phyloP scores from a whole-genome alignment of 2,329 filamentous ascomycete genomes.

The Trichoderma citrinoviride region DNA sequence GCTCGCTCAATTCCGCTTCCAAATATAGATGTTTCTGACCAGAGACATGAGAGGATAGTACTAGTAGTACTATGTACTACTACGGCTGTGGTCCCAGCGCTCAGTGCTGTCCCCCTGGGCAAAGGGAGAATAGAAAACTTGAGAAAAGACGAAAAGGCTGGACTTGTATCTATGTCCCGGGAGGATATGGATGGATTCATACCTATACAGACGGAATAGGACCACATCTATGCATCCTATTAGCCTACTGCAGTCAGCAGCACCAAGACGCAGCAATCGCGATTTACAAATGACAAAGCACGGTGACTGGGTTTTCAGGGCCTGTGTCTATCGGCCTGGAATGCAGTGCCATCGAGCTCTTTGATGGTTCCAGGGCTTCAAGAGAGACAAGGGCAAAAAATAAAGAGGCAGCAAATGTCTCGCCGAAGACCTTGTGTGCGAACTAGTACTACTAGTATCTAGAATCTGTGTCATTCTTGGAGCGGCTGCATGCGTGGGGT shows the following conservation, averaged over 20 bases:
- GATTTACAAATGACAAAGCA: neutral
- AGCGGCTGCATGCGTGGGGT: constrained; percentile 10
- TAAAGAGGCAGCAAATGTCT: neutral
- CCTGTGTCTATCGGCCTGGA: neutral
- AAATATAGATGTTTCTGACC: neutral
- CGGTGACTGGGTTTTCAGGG: too few relatives aligned
- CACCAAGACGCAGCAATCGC: neutral
- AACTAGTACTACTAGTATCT: too few relatives aligned
- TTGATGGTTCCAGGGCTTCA: neutral
- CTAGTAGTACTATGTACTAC: too few relatives aligned
- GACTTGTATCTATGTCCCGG: neutral
- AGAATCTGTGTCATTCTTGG: neutral
- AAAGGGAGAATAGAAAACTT: neutral
- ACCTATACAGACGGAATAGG: too few relatives aligned
- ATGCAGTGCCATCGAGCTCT: neutral
- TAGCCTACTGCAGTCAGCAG: neutral
- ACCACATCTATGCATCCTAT: neutral
- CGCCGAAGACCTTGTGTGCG: constrained; percentile 4
- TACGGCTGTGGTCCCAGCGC: too few relatives aligned
- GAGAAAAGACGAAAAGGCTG: neutral
- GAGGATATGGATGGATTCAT: neutral
- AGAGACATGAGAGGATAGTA: neutral
- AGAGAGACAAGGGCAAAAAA: neutral
- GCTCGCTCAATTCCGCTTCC: neutral
- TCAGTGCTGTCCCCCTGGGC: neutral